Evolutionary conservation across 495 filamentous ascomycete species (phyloP).

Genomic region (Podospora anserina): DNA sequence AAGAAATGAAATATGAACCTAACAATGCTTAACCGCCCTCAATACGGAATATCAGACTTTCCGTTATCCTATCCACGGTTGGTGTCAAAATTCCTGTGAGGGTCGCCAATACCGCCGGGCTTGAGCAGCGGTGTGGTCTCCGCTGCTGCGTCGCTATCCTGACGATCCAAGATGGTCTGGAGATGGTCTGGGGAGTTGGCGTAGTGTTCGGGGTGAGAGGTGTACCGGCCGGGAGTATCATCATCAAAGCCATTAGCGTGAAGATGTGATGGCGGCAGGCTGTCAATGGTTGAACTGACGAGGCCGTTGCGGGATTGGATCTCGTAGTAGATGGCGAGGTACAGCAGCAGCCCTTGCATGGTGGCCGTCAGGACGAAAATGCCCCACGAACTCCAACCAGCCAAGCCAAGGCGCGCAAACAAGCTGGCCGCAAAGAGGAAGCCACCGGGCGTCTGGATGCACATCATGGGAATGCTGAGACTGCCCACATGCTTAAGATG

Average conservation of each 20-base stretch:
- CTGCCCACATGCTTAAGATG: constrained; percentile 77
- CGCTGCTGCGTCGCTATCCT: constrained; percentile 40
- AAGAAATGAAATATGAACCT: neutral
- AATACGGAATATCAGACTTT: constrained; percentile 19
- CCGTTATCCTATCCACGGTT: constrained; percentile 23
- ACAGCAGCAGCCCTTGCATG: constrained; percentile 79
- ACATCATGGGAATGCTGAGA: constrained; percentile 96
- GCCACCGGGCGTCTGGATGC: constrained; percentile 90
- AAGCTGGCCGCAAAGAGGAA: constrained; percentile 86
- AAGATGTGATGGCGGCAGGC: constrained; percentile 22
- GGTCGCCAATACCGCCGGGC: constrained; percentile 36
- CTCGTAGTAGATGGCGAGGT: constrained; percentile 79
- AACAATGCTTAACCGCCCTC: neutral
- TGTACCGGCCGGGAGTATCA: constrained; percentile 36
- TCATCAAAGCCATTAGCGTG: constrained; percentile 35
- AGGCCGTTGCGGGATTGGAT: constrained; percentile 23
- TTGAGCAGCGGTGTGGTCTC: constrained; percentile 45
- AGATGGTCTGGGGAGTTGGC: constrained; percentile 41
- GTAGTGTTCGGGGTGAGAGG: constrained; percentile 40
- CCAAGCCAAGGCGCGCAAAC: constrained; percentile 70
- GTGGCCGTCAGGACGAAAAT: constrained; percentile 80
- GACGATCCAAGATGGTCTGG: constrained; percentile 39
- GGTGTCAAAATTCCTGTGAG: constrained; percentile 30
- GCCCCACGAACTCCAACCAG: constrained; percentile 94
- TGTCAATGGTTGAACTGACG: constrained; percentile 14